Evolutionary conservation across 1,284 basidiomycete genomes (phyloP).

Genomic region (Ustilago crameri): DNA sequence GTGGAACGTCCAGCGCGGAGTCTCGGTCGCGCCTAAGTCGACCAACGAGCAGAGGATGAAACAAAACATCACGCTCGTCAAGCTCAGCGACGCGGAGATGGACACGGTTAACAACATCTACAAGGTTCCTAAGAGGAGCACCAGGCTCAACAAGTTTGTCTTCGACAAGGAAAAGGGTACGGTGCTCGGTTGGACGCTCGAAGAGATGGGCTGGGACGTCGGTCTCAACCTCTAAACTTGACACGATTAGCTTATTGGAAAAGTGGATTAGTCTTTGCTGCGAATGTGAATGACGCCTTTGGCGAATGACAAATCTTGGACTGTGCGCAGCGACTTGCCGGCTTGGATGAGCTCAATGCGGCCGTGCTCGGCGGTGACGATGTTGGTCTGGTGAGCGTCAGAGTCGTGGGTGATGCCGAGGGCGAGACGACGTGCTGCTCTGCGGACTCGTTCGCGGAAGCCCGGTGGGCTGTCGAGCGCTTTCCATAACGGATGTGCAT

Average conservation of each 20-base stretch:
- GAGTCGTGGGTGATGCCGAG: slow-evolving; percentile 43
- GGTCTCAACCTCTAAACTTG: slow-evolving; percentile 20
- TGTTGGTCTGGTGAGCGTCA: slow-evolving; percentile 17
- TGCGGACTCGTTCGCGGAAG: slow-evolving; percentile 27
- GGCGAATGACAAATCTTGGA: slow-evolving; percentile 40
- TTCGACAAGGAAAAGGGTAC: slow-evolving; percentile 36
- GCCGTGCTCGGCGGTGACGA: slow-evolving; percentile 14
- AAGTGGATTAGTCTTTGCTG: not conserved
- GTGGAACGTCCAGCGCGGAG: slow-evolving; percentile 77
- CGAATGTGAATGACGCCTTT: slow-evolving; percentile 35
- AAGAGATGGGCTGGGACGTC: slow-evolving; percentile 59
- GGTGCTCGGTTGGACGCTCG: slow-evolving; percentile 47
- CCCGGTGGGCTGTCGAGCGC: slow-evolving; percentile 41
- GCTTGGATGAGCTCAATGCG: slow-evolving; percentile 15
- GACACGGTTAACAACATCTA: slow-evolving; percentile 44
- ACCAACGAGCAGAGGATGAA: slow-evolving; percentile 77
- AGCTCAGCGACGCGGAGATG: slow-evolving; percentile 76
- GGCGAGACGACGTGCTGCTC: slow-evolving; percentile 45
- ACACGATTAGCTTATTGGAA: not conserved
- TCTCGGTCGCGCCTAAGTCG: slow-evolving; percentile 54
- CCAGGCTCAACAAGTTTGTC: slow-evolving; percentile 30
- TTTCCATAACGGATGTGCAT: slow-evolving; percentile 23
- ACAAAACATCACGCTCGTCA: slow-evolving; percentile 78
- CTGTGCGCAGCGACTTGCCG: slow-evolving; percentile 22
- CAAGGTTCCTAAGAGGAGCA: slow-evolving; percentile 45